Conservation (phyloP, 2,329 filamentous ascomycete genomes). For the Phyllosticta paracitricarpa region DNA sequence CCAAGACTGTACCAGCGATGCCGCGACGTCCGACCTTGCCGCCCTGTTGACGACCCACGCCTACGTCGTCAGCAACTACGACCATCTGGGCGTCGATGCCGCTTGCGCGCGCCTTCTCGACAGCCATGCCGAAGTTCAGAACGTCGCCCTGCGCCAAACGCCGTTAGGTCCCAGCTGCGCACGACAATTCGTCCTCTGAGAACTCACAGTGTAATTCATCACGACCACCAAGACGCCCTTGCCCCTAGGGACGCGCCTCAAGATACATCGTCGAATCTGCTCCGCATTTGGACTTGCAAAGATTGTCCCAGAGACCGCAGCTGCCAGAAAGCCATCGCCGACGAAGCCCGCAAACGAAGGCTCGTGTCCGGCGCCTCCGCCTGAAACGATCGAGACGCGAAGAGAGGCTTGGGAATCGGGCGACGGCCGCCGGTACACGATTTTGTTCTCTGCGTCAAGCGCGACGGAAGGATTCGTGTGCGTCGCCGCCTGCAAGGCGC, state of each 20-base stretch:
- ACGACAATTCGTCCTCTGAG: too few relatives aligned
- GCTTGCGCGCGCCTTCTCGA: conserved; percentile 78
- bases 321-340: conserved; percentile 67
- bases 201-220: conserved; percentile 74
- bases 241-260: conserved; percentile 58
- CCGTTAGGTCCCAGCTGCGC: too few relatives aligned
- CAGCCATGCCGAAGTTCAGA: conserved; percentile 86
- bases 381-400: conserved; percentile 73
- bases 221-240: conserved; percentile 79
- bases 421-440: conserved; percentile 63
- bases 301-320: conserved; percentile 76
- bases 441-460: conserved; percentile 70
- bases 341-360: conserved; percentile 82
- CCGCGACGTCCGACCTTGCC: conserved; percentile 90
- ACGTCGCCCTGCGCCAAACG: conserved; percentile 36
- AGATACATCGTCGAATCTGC: conserved; percentile 69
- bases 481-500: conserved; percentile 67
- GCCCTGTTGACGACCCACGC: conserved; percentile 68
- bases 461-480: conserved; percentile 76
- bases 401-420: conserved; percentile 26
- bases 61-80: conserved; percentile 84
- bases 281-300: conserved; percentile 74
- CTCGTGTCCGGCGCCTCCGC: conserved; percentile 84
- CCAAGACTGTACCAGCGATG: conserved; percentile 81
- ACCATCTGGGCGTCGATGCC: conserved; percentile 78